Conservation (phyloP, 768 basidiomycete genomes). For the Calocybe indica region DNA sequence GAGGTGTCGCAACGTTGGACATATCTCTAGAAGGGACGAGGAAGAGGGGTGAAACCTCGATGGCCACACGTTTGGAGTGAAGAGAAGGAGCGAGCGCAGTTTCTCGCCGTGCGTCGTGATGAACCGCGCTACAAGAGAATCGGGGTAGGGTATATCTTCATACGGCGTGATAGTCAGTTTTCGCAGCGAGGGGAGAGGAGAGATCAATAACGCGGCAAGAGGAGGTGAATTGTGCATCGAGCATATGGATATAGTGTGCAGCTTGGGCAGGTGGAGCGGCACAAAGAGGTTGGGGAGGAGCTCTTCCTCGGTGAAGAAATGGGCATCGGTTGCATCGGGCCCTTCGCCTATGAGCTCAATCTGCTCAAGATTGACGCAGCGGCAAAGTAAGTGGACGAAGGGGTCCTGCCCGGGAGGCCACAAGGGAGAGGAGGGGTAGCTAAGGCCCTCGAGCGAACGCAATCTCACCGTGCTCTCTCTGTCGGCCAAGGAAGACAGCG, state of each 20-base stretch:
- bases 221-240: slow-evolving; percentile 65
- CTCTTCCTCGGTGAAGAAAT: slow-evolving; percentile 21
- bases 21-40: slow-evolving; percentile 35
- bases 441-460: slow-evolving; percentile 47
- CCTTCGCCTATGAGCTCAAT: slow-evolving; percentile 60
- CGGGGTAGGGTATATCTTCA: slow-evolving; percentile 57
- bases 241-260: slow-evolving; percentile 56
- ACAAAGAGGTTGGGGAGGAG: slow-evolving; percentile 26
- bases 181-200: slow-evolving; percentile 55
- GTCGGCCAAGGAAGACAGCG: slow-evolving; percentile 42
- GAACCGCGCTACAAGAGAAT: slow-evolving; percentile 51
- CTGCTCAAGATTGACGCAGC: slow-evolving; percentile 52
- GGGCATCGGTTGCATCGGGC: slow-evolving; percentile 46
- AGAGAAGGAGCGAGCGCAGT: slow-evolving; percentile 58
- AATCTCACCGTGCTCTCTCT: slow-evolving; percentile 47
- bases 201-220: slow-evolving; percentile 50
- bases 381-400: slow-evolving; percentile 50
- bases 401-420: slow-evolving; percentile 42
- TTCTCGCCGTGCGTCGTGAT: slow-evolving; percentile 51
- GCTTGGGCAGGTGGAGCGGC: slow-evolving; percentile 47
- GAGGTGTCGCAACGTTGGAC: slow-evolving; percentile 58
- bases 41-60: slow-evolving; percentile 53
- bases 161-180: slow-evolving; percentile 72
- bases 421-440: slow-evolving; percentile 34
- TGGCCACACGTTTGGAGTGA: slow-evolving; percentile 68